phyloP scores from a whole-genome alignment of 371 early-diverging fungal genomes.

The Dentiscutata heterogama region DNA sequence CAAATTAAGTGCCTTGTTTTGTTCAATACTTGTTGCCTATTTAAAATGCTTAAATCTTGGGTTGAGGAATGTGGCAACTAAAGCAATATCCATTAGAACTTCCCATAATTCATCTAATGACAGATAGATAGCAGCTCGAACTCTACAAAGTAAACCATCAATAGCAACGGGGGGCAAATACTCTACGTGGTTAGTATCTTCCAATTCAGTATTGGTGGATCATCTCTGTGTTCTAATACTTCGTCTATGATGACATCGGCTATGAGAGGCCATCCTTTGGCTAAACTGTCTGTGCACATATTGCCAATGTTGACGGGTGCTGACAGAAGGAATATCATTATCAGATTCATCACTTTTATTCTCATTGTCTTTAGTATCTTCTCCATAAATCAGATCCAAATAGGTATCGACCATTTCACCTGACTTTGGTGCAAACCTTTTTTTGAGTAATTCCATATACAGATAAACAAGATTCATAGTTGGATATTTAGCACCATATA shows the following conservation, averaged over 20 bases:
- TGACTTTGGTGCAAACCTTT: background rate
- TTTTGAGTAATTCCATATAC: constrained; percentile 1
- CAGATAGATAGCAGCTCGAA: background rate
- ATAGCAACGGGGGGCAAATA: background rate
- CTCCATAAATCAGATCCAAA: background rate
- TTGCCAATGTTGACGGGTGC: background rate
- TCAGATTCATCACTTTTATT: background rate
- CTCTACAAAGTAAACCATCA: background rate
- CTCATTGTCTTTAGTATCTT: background rate
- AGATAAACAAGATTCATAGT: background rate
- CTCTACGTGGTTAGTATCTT: background rate
- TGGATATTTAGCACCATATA: background rate
- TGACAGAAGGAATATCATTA: background rate
- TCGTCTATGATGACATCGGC: no score
- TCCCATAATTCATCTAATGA: constrained; percentile 19
- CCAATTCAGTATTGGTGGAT: no score
- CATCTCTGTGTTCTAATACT: no score
- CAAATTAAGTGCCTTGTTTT: no score
- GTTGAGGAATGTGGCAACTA: background rate
- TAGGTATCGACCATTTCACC: background rate
- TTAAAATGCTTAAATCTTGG: no score
- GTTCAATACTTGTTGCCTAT: no score
- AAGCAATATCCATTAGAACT: background rate
- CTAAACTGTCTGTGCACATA: background rate
- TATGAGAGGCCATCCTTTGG: no score